phyloP scores from a whole-genome alignment of 2,329 filamentous ascomycete species.

The Huntiella bhutanensis region DNA sequence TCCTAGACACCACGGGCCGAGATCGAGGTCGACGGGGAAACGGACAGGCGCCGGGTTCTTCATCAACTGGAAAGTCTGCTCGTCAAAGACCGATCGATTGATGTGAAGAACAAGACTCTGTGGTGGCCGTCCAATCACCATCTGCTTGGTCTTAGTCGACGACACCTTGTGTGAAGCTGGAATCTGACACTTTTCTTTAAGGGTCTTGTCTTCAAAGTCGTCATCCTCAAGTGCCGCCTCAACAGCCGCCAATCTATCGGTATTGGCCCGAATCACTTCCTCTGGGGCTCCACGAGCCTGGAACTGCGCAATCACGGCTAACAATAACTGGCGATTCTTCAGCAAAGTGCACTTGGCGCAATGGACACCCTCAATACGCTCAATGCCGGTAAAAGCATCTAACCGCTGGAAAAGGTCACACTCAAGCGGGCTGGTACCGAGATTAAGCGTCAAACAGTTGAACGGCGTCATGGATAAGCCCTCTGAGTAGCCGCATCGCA shows the following conservation, averaged over 20 bases:
- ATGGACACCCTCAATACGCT: conserved; percentile 74
- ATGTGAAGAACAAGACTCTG: conserved; percentile 69
- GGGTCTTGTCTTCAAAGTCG: conserved; percentile 53
- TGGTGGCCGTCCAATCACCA: conserved; percentile 66
- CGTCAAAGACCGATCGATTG: conserved; percentile 82
- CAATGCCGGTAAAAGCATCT: conserved; percentile 67
- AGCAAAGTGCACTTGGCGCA: conserved; percentile 80
- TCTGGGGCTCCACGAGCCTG: conserved; percentile 19
- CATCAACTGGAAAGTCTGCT: conserved; percentile 54
- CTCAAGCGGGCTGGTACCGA: conserved; percentile 40
- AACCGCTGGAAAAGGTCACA: conserved; percentile 64
- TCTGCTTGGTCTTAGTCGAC: conserved; percentile 77
- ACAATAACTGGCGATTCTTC: conserved; percentile 29
- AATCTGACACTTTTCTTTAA: conserved; percentile 46
- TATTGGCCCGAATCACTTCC: conserved; percentile 31
- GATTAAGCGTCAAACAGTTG: conserved; percentile 75
- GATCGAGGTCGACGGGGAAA: conserved; percentile 56
- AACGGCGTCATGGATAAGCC: conserved; percentile 82
- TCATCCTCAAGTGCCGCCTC: conserved; percentile 57
- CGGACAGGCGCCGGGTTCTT: conserved; percentile 69
- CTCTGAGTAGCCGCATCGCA: conserved; percentile 68
- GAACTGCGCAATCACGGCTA: conserved; percentile 21
- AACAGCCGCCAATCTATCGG: conserved; percentile 43
- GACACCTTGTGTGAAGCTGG: conserved; percentile 47
- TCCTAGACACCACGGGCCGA: conserved; percentile 73